Evolutionary conservation across 306 rosid genomes (phyloP).

Genomic region (Acacia crassicarpa): DNA sequence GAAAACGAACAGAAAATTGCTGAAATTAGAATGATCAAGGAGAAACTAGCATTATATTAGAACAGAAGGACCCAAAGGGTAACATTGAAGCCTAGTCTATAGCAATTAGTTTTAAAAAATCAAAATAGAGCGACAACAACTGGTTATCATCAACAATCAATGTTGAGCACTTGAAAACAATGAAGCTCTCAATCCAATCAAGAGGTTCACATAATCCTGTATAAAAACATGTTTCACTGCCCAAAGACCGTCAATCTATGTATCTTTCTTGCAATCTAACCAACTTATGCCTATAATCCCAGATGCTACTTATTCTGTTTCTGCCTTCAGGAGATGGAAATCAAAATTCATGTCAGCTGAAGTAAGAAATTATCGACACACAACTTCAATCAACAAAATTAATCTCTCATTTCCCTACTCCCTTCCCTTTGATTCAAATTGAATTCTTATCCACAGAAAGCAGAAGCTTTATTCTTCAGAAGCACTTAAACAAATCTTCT

Average conservation of each 20-base stretch:
- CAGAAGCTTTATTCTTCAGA: constrained; percentile 61
- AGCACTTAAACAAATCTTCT: constrained; percentile 66
- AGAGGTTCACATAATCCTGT: constrained; percentile 42
- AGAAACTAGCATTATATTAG: not conserved
- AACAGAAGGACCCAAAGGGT: not conserved
- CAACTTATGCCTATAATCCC: constrained; percentile 32
- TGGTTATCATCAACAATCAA: constrained; percentile 29
- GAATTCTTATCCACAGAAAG: constrained; percentile 29
- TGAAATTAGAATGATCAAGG: not conserved
- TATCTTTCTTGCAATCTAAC: constrained; percentile 47
- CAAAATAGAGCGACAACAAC: constrained; percentile 17
- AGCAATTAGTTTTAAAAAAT: not conserved
- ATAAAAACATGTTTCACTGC: constrained; percentile 45
- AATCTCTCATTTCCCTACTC: constrained; percentile 30
- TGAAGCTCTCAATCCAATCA: constrained; percentile 39
- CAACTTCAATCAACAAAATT: constrained; percentile 34
- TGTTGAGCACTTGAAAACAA: constrained; percentile 37
- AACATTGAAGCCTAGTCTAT: not conserved
- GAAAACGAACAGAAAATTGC: not conserved
- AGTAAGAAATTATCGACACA: constrained; percentile 35
- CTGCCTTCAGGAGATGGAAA: constrained; percentile 34
- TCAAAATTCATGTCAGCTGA: constrained; percentile 34
- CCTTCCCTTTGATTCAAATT: constrained; percentile 27
- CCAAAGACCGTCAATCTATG: constrained; percentile 48
- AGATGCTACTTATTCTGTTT: constrained; percentile 45